Percentiles rank a stretch among this genome's conserved stretches.
Conservation (phyloP, 2,329 filamentous ascomycete species). For the Teratosphaeria zuluensis region DNA sequence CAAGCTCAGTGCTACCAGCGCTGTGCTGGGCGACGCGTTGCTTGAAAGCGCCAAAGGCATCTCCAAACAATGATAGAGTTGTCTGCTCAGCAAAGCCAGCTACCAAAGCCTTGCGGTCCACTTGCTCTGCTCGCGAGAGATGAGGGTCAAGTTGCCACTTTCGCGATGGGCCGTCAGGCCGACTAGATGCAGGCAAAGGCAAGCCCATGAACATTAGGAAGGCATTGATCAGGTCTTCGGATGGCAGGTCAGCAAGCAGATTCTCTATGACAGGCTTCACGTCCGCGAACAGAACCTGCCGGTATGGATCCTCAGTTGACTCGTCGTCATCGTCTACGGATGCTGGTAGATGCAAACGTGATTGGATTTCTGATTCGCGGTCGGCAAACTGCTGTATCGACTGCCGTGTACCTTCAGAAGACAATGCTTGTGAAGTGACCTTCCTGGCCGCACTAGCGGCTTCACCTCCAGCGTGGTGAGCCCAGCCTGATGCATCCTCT, state of each 20-base stretch:
- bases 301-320: constrained; percentile 55
- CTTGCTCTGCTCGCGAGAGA: not conserved
- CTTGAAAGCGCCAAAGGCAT: constrained; percentile 5
- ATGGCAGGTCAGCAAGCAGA: constrained; percentile 27
- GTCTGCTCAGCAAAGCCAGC: constrained; percentile 1
- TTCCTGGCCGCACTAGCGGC: not conserved
- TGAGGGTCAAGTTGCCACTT: constrained; percentile 2
- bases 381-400: constrained; percentile 30
- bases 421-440: not conserved
- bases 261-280: constrained; percentile 53
- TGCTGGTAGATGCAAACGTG: constrained; percentile 30
- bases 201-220: constrained; percentile 42
- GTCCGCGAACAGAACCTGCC: constrained; percentile 72
- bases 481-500: constrained; percentile 60
- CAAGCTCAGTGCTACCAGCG: not conserved
- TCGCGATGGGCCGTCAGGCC: constrained; percentile 20
- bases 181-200: constrained; percentile 39
- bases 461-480: constrained; percentile 26
- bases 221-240: constrained; percentile 51
- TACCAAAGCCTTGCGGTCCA: not conserved
- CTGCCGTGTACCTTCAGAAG: not conserved
- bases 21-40: not conserved
- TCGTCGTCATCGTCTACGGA: constrained; percentile 66
- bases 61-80: constrained; percentile 6
- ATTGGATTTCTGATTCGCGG: constrained; percentile 43